Conservation (phyloP, 208 protist species). For the Acanthamoeba divionensis region DNA sequence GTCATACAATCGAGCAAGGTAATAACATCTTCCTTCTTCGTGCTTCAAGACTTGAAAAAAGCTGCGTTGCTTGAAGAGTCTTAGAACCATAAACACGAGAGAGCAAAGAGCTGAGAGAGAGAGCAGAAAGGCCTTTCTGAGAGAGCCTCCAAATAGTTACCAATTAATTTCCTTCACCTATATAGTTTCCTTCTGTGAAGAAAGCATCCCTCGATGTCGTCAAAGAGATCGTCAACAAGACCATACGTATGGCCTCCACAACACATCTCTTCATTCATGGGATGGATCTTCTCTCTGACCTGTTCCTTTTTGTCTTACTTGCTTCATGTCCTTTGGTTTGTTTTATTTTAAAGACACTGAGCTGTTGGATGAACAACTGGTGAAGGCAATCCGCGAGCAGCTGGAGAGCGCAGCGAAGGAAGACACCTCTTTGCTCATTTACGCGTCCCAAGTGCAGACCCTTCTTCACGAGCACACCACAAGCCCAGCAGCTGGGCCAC, state of each 20-base stretch:
- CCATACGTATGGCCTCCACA: not conserved
- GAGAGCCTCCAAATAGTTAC: not conserved
- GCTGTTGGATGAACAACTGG: not conserved
- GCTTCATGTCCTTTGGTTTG: not conserved
- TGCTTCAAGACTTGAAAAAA: not conserved
- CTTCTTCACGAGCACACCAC: not conserved
- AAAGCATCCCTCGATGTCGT: conserved; percentile 50
- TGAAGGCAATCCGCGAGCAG: conserved; percentile 9
- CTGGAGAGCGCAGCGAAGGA: not conserved
- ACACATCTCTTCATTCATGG: too few relatives aligned
- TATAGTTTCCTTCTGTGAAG: conserved; percentile 53
- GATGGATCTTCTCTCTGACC: too few relatives aligned
- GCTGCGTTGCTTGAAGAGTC: too few relatives aligned
- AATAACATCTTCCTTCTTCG: not conserved
- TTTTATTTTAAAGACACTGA: not conserved
- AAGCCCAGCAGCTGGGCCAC: not conserved
- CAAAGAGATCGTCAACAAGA: conserved; percentile 49
- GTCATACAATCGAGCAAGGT: not conserved
- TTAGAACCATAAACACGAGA: too few relatives aligned
- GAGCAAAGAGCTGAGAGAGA: too few relatives aligned
- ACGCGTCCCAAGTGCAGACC: not conserved
- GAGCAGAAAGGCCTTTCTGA: too few relatives aligned
- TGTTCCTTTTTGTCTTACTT: not conserved
- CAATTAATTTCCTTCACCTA: not conserved
- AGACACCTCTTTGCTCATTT: not conserved